Evolutionary conservation across 139 green algal genomes (phyloP), one percentile per base, ranked within the genome.

Genomic region (Nannochloris sp.): DNA sequence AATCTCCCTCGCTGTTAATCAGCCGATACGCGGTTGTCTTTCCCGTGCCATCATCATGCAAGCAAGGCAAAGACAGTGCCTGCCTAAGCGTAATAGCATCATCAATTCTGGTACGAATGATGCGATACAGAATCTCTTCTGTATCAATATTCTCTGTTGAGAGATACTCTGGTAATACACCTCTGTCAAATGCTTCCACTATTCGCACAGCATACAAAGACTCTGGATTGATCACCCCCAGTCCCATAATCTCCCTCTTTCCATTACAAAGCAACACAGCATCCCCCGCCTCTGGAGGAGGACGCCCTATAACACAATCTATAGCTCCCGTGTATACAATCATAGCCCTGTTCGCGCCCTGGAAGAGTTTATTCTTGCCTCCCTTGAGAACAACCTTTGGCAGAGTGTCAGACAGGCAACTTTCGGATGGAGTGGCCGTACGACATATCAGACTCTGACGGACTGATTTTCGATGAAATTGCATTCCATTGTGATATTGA

Each of bases 1-100:
- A 57, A 73, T 96, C 89, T 1, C 88, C 89, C 62, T 96, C 89
- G 37, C 81, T 82, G 74, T 96, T 92, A 43, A 90, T 23, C 46
- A 96, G 76, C 9, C 86, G 71, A 56, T 79, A 83, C 23, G 83
- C 80, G 30, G 62, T 81, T 1, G 78, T 85, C 26, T 14, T 53
- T 23, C 16, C 16, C 11, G 20, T 53, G 2, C n/a, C 5, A 20
- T 26, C 0, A 53, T 53, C n/a, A 2, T 9, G 28, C 31, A 13
- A 16, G 1, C 44, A 68, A 11, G 71, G 71, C 49, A 90, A 61
- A 1, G 70, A 77, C 29, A 91, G 56, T 1, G 59, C 17, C 2
- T n/a, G 30, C 2, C 85, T 67, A 37, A 89, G 68, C 37, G 36
- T 44, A 2, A 65, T 50, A 2, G 86, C 86, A 12, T 62, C 29